Conservation (phyloP, 768 basidiomycete species). For the Kwoniella sp. region DNA sequence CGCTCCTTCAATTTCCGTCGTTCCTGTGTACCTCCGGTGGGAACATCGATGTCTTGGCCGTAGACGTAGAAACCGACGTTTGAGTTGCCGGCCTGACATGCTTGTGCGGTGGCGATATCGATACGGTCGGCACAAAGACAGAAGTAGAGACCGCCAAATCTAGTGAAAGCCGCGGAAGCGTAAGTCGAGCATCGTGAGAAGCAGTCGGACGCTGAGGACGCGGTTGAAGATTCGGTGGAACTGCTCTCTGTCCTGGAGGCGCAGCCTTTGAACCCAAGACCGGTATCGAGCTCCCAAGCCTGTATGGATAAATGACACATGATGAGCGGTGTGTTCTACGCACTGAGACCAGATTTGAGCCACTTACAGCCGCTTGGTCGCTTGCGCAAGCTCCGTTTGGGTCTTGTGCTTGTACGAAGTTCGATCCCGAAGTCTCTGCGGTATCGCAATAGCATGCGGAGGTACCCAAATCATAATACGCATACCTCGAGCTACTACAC, state of each 20-base stretch:
- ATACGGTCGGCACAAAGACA: not conserved
- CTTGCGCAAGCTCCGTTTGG: not conserved
- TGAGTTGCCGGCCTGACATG: not conserved
- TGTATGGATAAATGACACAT: too few relatives aligned
- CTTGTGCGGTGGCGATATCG: not conserved
- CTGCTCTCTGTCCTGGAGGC: not conserved
- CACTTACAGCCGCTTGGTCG: constrained; percentile 6
- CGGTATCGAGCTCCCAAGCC: not conserved
- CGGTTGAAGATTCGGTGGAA: too few relatives aligned
- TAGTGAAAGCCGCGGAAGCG: not conserved
- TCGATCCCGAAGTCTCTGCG: not conserved
- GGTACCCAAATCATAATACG: not conserved
- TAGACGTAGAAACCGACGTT: not conserved
- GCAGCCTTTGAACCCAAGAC: not conserved
- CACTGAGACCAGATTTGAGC: too few relatives aligned
- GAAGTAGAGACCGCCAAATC: not conserved
- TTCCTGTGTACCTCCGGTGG: not conserved
- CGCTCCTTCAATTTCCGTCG: constrained; percentile 9
- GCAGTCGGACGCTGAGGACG: too few relatives aligned
- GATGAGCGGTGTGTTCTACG: too few relatives aligned
- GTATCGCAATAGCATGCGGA: constrained; percentile 1
- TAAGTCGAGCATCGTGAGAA: not conserved
- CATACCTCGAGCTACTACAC: too few relatives aligned
- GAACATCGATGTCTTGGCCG: not conserved
- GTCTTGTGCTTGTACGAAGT: not conserved